These are phyloP conservation scores for Cercospora beticola DNA, from an alignment of 2,329 filamentous ascomycete species.

Conservation along the genomic window DNA sequence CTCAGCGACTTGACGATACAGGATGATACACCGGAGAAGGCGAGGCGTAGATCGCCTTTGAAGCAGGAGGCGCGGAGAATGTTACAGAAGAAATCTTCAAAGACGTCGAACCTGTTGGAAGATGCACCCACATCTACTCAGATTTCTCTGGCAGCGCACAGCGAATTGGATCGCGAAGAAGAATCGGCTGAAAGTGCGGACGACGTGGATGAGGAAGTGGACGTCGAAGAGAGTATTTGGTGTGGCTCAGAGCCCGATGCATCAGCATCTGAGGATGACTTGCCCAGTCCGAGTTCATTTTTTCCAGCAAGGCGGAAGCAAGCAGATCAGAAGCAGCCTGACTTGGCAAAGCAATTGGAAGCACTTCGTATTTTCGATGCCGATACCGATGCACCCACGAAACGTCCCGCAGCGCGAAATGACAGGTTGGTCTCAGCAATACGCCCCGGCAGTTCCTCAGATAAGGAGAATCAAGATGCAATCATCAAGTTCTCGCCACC, in stretches of 20 bases:
- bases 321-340: neutral
- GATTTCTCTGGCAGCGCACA: too few species aligned
- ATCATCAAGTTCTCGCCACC: slow-evolving; percentile 32
- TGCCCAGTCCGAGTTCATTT: slow-evolving; percentile 33
- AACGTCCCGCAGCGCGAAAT: neutral
- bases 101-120: neutral
- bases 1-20: slow-evolving; percentile 12
- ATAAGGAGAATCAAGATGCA: slow-evolving; percentile 34
- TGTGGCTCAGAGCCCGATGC: slow-evolving; percentile 32
- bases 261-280: slow-evolving; percentile 29
- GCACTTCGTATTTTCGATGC: slow-evolving; percentile 24
- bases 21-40: slow-evolving; percentile 14
- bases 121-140: neutral
- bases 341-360: slow-evolving; percentile 19
- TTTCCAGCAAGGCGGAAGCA: slow-evolving; percentile 21
- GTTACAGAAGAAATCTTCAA: neutral
- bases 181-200: neutral
- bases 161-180: neutral
- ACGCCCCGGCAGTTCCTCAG: slow-evolving; percentile 23
- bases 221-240: slow-evolving; percentile 39
- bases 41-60: slow-evolving; percentile 3
- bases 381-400: neutral
- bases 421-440: neutral
- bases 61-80: slow-evolving; percentile 4
- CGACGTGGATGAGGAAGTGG: slow-evolving; percentile 22